Percentiles rank a stretch among this genome's conserved stretches.
These are phyloP conservation scores for Ceratocystis lukuohia DNA, from an alignment of 2,329 filamentous ascomycete genomes.

Conservation along the genomic window DNA sequence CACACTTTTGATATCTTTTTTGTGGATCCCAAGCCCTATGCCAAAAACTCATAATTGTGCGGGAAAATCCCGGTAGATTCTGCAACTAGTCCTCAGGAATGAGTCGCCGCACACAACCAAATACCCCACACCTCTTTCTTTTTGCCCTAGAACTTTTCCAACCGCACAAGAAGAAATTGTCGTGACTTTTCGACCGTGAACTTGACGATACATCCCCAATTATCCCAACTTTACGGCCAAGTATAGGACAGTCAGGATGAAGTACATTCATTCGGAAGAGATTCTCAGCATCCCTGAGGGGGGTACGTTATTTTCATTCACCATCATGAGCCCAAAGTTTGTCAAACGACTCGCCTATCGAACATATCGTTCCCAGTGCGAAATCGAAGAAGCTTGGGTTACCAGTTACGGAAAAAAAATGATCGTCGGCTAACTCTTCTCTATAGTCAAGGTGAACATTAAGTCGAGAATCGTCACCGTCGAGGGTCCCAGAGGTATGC, in stretches of 20 bases:
- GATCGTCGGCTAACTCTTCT: neutral
- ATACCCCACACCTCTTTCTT: conserved; percentile 18
- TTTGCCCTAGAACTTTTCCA: conserved; percentile 33
- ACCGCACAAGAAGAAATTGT: conserved; percentile 32
- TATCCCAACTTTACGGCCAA: conserved; percentile 25
- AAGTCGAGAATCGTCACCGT: conserved; percentile 94
- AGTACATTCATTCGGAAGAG: conserved; percentile 99
- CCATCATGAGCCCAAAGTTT: conserved; percentile 4
- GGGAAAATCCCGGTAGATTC: conserved; percentile 17
- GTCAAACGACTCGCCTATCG: neutral
- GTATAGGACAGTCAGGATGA: conserved; percentile 68
- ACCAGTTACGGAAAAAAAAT: neutral
- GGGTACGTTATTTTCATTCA: conserved; percentile 51
- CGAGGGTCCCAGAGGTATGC: conserved; percentile 81
- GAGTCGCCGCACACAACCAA: conserved; percentile 19
- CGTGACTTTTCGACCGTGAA: conserved; percentile 25
- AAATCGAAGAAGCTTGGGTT: conserved; percentile 20
- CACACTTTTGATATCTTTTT: conserved; percentile 8
- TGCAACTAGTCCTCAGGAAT: conserved; percentile 10
- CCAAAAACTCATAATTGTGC: conserved; percentile 17
- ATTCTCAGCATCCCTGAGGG: conserved; percentile 88
- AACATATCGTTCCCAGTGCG: neutral
- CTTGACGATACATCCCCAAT: conserved; percentile 19
- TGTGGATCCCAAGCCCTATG: conserved; percentile 20
- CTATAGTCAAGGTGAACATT: conserved; percentile 88